A percentile compares a stretch with the other conserved stretches of the same genome.
Conservation (phyloP, 805 yeast species). For the Candida anglica region DNA sequence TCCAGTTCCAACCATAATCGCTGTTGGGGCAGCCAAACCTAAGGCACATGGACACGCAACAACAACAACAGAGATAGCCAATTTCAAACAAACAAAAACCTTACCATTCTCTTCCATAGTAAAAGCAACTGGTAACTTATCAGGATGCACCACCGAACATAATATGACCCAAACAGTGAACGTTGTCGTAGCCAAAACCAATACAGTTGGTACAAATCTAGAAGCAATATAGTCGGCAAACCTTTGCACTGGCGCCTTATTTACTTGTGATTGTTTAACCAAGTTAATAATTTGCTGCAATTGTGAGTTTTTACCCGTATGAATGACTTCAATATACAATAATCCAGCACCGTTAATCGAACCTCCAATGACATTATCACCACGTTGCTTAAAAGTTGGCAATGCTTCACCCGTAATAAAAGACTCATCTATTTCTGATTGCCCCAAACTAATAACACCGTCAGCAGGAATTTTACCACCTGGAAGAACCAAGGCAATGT, state of each 20-base stretch:
- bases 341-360: conserved; percentile 80
- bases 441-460: conserved; percentile 75
- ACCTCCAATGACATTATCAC: conserved; percentile 79
- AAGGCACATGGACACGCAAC: conserved; percentile 99
- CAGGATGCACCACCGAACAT: conserved; percentile 17
- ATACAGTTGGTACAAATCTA: conserved; percentile 74
- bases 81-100: conserved; percentile 64
- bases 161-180: conserved; percentile 43
- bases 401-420: conserved; percentile 87
- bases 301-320: conserved; percentile 80
- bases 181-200: conserved; percentile 60
- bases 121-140: conserved; percentile 46
- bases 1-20: conserved; percentile 98
- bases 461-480: conserved; percentile 92
- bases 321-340: conserved; percentile 62
- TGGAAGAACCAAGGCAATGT: conserved; percentile 73
- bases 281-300: conserved; percentile 81
- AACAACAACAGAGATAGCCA: conserved; percentile 88
- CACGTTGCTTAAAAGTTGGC: conserved; percentile 61
- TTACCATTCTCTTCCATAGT: conserved; percentile 46
- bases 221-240: conserved; percentile 84
- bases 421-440: conserved; percentile 84
- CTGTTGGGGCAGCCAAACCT: conserved; percentile 97
- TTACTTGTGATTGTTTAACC: conserved; percentile 85
- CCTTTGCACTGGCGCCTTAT: conserved; percentile 86